phyloP scores from a whole-genome alignment of 495 filamentous ascomycete genomes.

The Penicillium maclennaniae region DNA sequence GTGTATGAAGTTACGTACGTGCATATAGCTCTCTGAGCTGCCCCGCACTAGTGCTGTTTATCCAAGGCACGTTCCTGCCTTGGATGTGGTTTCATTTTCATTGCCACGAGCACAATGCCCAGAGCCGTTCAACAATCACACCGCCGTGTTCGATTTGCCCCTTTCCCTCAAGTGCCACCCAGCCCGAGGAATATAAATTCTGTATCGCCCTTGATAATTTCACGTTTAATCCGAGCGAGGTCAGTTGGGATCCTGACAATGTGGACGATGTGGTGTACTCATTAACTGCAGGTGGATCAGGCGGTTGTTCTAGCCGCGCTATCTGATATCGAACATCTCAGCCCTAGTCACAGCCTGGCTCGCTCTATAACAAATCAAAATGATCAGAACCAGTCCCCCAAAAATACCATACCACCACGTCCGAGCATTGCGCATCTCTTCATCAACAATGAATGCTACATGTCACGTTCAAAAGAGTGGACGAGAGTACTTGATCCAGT shows the following conservation, averaged over 20 bases:
- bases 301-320: neutral
- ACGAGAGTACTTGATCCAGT: slow-evolving; percentile 26
- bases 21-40: neutral
- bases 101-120: neutral
- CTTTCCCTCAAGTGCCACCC: neutral
- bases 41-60: neutral
- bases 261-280: neutral
- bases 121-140: neutral
- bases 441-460: slow-evolving; percentile 20
- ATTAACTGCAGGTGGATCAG: neutral
- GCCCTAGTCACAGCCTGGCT: neutral
- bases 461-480: slow-evolving; percentile 25
- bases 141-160: neutral
- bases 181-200: neutral
- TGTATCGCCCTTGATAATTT: neutral
- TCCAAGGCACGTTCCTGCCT: neutral
- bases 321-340: neutral
- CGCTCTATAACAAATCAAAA: neutral
- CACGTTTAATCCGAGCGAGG: neutral
- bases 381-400: neutral
- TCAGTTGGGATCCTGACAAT: neutral
- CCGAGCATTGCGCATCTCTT: slow-evolving; percentile 21
- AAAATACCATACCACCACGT: neutral
- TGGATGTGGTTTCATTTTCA: neutral
- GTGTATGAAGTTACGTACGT: neutral